A percentile compares a stretch with the other conserved stretches of the same genome.
Evolutionary conservation across 176 grass and related monocot genomes (phyloP).

Genomic region (Echinochloa phyllopogon): DNA sequence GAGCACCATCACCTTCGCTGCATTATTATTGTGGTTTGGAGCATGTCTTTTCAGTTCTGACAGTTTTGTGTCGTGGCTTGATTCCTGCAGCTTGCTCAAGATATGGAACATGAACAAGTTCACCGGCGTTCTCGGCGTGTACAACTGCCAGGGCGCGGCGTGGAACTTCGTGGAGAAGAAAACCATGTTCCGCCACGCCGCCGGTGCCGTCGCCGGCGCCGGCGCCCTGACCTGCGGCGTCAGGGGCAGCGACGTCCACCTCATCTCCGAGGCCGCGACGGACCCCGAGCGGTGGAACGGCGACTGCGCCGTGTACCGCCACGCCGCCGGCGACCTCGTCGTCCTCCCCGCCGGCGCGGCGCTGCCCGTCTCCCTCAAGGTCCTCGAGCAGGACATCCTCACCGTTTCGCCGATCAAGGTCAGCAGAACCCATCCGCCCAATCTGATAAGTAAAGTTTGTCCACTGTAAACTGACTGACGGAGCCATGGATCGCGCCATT

Average conservation of each 20-base stretch:
- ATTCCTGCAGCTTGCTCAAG: conserved; percentile 74
- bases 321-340: conserved; percentile 48
- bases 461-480: not conserved
- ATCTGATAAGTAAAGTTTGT: not conserved
- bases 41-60: not conserved
- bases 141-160: conserved; percentile 94
- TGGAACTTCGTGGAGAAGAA: conserved; percentile 81
- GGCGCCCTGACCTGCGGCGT: conserved; percentile 59
- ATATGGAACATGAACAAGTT: conserved; percentile 98
- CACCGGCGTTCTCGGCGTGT: conserved; percentile 79
- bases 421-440: not conserved
- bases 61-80: no score
- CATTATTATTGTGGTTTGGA: not conserved
- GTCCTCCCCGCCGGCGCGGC: conserved; percentile 51
- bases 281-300: conserved; percentile 77
- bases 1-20: not conserved
- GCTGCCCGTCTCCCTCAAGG: conserved; percentile 69
- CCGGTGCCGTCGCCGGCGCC: not conserved
- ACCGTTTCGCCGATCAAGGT: conserved; percentile 86
- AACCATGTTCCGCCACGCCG: conserved; percentile 62
- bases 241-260: conserved; percentile 69
- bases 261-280: conserved; percentile 66
- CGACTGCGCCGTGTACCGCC: conserved; percentile 71
- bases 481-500: not conserved
- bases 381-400: conserved; percentile 82